phyloP scores from a whole-genome alignment of 202 grass and related monocot genomes.

The Dendrocalamus latiflorus region DNA sequence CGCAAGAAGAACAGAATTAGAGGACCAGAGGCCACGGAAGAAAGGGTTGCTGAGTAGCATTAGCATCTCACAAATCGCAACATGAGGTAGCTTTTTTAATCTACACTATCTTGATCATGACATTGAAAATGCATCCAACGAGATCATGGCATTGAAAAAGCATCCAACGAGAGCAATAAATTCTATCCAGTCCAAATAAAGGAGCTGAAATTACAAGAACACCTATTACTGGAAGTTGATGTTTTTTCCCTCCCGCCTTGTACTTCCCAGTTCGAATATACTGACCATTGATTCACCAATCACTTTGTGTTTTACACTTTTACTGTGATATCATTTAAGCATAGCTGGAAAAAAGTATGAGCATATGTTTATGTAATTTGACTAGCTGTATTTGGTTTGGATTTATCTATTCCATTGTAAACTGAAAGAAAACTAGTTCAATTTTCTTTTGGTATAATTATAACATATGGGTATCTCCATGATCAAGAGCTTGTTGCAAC shows the following conservation, averaged over 20 bases:
- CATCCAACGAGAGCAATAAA: background rate
- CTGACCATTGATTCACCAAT: background rate
- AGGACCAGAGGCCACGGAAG: background rate
- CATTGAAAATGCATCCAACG: no score
- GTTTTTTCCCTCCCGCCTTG: background rate
- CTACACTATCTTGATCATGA: background rate
- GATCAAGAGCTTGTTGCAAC: background rate
- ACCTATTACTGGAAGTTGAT: background rate
- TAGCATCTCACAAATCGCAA: background rate
- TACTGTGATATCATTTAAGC: background rate
- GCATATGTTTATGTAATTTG: background rate
- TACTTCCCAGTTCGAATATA: background rate
- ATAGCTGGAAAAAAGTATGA: background rate
- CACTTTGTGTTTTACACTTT: background rate
- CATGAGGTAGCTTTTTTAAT: slow-evolving; percentile 25
- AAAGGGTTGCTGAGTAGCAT: background rate
- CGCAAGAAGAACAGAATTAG: slow-evolving; percentile 9
- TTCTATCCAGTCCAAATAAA: background rate
- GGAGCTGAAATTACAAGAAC: background rate
- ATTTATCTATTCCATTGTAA: background rate
- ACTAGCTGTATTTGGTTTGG: background rate
- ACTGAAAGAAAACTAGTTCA: background rate
- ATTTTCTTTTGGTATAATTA: background rate
- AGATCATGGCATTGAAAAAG: no score
- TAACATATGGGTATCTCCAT: background rate